phyloP scores from a whole-genome alignment of 2,329 filamentous ascomycete genomes.

The Hymenoscyphus scutula region DNA sequence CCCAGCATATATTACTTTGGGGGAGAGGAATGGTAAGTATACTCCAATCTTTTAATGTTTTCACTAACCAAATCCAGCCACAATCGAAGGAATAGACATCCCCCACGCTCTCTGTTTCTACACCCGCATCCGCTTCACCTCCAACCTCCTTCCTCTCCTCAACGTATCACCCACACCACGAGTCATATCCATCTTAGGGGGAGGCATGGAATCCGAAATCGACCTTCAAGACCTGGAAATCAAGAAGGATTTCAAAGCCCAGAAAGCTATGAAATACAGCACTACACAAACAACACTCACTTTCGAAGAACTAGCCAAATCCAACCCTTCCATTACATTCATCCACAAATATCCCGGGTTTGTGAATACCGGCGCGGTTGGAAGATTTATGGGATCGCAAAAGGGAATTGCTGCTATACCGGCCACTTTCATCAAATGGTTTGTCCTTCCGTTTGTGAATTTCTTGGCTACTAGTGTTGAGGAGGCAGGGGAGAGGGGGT shows the following conservation, averaged over 20 bases:
- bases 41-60: neutral
- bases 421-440: conserved; percentile 21
- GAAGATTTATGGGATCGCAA: conserved; percentile 25
- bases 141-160: conserved; percentile 57
- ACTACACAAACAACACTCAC: conserved; percentile 51
- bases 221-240: conserved; percentile 45
- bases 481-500: conserved; percentile 41
- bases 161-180: conserved; percentile 45
- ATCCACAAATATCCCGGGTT: conserved; percentile 42
- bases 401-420: conserved; percentile 27
- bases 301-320: conserved; percentile 48
- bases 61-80: conserved; percentile 40
- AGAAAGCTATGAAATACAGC: conserved; percentile 44
- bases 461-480: conserved; percentile 31
- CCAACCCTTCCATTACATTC: conserved; percentile 43
- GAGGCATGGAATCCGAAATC: conserved; percentile 50
- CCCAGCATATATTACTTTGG: conserved; percentile 39
- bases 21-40: conserved; percentile 29
- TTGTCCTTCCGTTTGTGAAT: conserved; percentile 34
- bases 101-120: conserved; percentile 54
- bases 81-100: conserved; percentile 54
- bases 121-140: conserved; percentile 53
- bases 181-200: conserved; percentile 54
- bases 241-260: conserved; percentile 37
- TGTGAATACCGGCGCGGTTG: conserved; percentile 40